Evolutionary conservation across 371 early-diverging fungal genomes (phyloP), one percentile per base, ranked within the genome.

Genomic region (Syncephalastrum racemosum): DNA sequence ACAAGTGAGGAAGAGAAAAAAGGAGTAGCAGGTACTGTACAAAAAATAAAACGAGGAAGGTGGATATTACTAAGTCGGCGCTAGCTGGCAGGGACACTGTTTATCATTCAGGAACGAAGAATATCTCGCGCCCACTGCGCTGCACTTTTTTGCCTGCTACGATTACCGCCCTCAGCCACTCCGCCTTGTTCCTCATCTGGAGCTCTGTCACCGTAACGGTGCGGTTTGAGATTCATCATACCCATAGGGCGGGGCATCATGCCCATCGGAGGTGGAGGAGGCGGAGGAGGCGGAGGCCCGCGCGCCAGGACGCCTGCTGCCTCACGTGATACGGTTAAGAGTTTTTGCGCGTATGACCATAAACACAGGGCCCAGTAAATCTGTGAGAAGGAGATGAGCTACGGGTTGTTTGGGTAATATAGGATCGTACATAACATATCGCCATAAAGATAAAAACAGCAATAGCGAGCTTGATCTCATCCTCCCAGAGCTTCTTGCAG

Each of bases 401-500:
- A 18, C 22, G 8, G 3, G 22, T 16, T 18, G n/a, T 16, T 53
- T 41, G 18, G 0, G 18, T 39, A 18, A 27, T 15, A 15, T 10
- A 6, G 2, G 2, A 8, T 46, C 70, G 65, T 67, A 68, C 74
- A 60, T 70, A 74, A 18, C 66, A 63, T 0, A 70, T 49, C 1
- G 56, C 36, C 36, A 74, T 57, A n/a, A 70, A 46, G 13, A 74
- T 56, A 19, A 64, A 64, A 5, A 74, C 25, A 4, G 60, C 63
- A 50, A 74, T 47, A 4, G 66, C 58, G 24, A 74, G 62, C 16
- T 74, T 74, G 39, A 74, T 44, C 44, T 74, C 74, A 50, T 74
- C 68, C 49, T 74, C 66, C 74, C 74, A 74, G 41, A 74, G 45
- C 39, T 66, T 70, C 10, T 68, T 55, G 52, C 74, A 74, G 24